Base-by-base conservation (phyloP, 352 stramenopile species). In the Globisporangium mamillatum region DNA sequence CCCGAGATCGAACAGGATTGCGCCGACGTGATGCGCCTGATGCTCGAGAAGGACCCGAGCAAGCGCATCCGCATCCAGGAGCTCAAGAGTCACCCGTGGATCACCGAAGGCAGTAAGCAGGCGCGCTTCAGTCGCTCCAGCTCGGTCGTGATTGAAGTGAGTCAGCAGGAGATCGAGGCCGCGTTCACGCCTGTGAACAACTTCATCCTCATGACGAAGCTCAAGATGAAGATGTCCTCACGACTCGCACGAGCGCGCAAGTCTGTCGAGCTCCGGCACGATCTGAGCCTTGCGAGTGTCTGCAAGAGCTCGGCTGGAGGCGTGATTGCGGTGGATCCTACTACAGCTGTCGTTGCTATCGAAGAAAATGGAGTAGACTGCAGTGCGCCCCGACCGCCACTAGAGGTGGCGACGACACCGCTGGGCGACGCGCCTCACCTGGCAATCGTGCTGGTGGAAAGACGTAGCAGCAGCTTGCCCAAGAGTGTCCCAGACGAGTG, bases 111-210 rank as follows among this genome's bases (percentile, higher is more conserved):
- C 32, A 72, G 8, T 0, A 46, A 48, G 3, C 3, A 25, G 3
- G 14, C 24, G 9, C 48, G 44, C 50, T 27, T 57, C 52, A 25
- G 3, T n/a, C 52, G 63, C 14, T 12, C 50, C 2, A 46, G 55
- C 34, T 50, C 60, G 3, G 16, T 41, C 9, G n/a, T 70, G 24
- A 67, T 91, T 14, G 66, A 84, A 12, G 83, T 93, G 46, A 87
- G 75, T 3, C 67, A 77, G 16, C 74, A 88, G 54, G 85, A 93
- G 53, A 90, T 93, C 63, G 83, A 92, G 55, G 79, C 76, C 3
- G 85, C 85, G 16, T 92, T 93, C 69, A 93, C 83, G 10, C 85
- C 85, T 1, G 75, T 92, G 14, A 93, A 93, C 67, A 93, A 92
- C 68, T 91, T 93, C 65, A 84, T 93, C 27, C 75, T 93, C 38